Conservation (phyloP, 139 green algal genomes). For the Coccomyxa sp. region DNA sequence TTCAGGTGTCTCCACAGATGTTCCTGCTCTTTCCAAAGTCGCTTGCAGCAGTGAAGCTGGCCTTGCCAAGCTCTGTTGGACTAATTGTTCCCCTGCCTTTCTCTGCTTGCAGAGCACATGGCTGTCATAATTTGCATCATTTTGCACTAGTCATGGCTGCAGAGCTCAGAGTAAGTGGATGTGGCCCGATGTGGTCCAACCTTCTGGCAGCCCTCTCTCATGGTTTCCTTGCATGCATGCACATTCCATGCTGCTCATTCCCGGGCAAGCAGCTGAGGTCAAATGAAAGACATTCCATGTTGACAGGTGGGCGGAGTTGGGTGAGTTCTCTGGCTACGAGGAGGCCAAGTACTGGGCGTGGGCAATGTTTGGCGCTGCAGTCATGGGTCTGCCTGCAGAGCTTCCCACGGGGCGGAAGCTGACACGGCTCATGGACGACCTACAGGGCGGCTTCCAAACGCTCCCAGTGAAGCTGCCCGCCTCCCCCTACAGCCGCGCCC, state of each 20-base stretch:
- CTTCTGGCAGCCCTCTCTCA: no score
- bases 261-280: neutral
- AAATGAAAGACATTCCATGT: neutral
- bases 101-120: no score
- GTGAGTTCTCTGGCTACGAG: neutral
- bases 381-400: neutral
- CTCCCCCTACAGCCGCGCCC: neutral
- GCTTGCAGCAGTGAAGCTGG: neutral
- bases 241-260: neutral
- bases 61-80: neutral
- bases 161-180: no score
- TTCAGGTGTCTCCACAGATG: neutral
- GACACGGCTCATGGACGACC: neutral
- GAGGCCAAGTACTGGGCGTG: neutral
- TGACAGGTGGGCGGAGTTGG: neutral
- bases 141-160: no score
- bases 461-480: neutral
- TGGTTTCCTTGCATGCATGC: neutral
- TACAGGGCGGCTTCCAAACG: neutral
- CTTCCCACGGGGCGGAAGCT: neutral
- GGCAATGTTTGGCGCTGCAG: neutral
- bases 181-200: no score
- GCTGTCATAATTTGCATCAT: no score
- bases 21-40: neutral
- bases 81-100: no score